Percentiles rank a stretch among this genome's conserved stretches.
Conservation (phyloP, 331 rosid genomes). For the Telfairia occidentalis region DNA sequence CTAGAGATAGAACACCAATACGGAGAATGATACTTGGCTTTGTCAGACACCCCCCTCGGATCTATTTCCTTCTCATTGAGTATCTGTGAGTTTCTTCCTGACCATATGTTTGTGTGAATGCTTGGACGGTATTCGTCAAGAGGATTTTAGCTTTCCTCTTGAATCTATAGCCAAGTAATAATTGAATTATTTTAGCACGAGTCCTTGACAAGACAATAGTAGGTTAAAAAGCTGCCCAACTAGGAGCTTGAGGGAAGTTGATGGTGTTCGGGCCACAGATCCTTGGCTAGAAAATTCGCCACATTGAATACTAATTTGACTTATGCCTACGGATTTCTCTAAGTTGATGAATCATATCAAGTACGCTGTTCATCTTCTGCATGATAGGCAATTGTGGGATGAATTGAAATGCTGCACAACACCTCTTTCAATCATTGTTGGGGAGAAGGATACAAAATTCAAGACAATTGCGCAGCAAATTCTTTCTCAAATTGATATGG, state of each 20-base stretch:
- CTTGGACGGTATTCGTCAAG: neutral
- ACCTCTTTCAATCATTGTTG: constrained; percentile 64
- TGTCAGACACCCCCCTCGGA: neutral
- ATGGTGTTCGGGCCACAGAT: neutral
- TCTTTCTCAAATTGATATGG: constrained; percentile 25
- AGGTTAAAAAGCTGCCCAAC: neutral
- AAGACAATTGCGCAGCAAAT: constrained; percentile 51
- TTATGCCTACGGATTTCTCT: neutral
- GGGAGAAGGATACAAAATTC: constrained; percentile 71
- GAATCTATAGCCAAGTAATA: neutral
- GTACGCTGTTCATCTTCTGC: neutral
- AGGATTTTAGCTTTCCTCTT: neutral
- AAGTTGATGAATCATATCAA: neutral
- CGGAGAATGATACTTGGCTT: neutral
- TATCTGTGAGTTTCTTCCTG: neutral
- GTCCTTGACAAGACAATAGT: neutral
- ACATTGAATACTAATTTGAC: neutral
- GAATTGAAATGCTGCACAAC: constrained; percentile 51
- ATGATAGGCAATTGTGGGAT: constrained; percentile 71
- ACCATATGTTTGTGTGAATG: neutral
- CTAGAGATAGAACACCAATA: neutral
- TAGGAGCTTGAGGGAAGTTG: neutral
- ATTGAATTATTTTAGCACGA: neutral
- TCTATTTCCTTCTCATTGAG: neutral
- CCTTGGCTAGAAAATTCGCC: neutral